A percentile compares a stretch with the other conserved stretches of the same genome.
phyloP scores from a whole-genome alignment of 176 grass and related monocot species.

The Coix lacrymajobi region DNA sequence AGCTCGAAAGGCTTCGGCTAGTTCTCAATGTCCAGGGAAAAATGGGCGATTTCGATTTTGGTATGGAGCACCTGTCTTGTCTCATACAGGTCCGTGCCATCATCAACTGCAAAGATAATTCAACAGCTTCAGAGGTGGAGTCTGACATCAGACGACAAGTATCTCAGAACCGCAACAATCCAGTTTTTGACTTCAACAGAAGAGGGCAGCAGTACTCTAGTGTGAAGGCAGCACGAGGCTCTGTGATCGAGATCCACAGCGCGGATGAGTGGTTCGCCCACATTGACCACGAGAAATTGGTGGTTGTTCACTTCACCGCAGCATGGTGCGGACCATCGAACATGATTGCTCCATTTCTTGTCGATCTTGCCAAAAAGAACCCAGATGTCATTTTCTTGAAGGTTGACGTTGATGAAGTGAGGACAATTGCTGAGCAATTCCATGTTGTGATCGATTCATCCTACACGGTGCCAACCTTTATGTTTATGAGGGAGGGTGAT shows the following conservation, averaged over 20 bases:
- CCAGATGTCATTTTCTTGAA: conserved; percentile 23
- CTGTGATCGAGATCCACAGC: conserved; percentile 27
- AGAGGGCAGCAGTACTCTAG: not conserved
- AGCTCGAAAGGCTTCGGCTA: not conserved
- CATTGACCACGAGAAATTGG: conserved; percentile 33
- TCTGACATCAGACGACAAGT: not conserved
- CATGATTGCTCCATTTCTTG: conserved; percentile 22
- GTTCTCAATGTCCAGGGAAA: not conserved
- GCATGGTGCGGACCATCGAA: not conserved
- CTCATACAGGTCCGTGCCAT: not conserved
- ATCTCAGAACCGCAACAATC: conserved; percentile 7
- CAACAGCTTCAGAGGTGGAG: not conserved
- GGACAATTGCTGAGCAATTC: not conserved
- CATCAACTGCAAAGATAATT: not conserved
- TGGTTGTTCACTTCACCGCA: conserved; percentile 20
- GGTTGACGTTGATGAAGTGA: conserved; percentile 19
- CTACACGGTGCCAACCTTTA: conserved; percentile 27
- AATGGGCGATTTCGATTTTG: not conserved
- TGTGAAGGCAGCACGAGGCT: not conserved
- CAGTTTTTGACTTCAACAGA: not conserved
- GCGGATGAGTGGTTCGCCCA: conserved; percentile 12
- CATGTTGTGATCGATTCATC: not conserved
- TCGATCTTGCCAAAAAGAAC: not conserved
- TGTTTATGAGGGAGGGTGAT: conserved; percentile 17
- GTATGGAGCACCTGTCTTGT: not conserved